Percentiles rank a stretch among this genome's conserved stretches.
phyloP scores from a whole-genome alignment of 148 eudicot species.

The Pharnaceum exiguum region DNA sequence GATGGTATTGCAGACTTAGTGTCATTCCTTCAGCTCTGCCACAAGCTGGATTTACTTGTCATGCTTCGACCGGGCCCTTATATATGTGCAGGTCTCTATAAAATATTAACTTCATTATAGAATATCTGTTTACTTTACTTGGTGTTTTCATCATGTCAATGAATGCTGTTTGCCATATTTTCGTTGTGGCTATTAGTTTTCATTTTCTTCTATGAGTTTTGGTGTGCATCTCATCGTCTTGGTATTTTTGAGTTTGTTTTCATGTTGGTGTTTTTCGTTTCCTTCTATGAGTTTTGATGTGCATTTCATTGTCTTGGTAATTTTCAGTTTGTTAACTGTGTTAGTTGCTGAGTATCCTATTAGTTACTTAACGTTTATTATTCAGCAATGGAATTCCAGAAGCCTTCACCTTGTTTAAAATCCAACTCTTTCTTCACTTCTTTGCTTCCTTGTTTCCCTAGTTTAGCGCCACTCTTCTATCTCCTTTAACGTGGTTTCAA shows the following conservation, averaged over 20 bases:
- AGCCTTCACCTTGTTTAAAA: too few species aligned
- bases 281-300: too few species aligned
- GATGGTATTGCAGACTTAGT: conserved; percentile 77
- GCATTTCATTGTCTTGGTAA: too few species aligned
- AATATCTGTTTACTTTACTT: not conserved
- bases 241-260: not conserved
- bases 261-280: not conserved
- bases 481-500: too few species aligned
- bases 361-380: too few species aligned
- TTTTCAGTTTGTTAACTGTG: too few species aligned
- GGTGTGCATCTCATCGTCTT: not conserved
- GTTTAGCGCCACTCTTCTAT: not conserved
- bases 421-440: not conserved
- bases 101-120: not conserved
- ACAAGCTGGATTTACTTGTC: conserved; percentile 70
- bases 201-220: not conserved
- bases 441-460: not conserved
- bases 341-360: too few species aligned
- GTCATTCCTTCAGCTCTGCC: conserved; percentile 73
- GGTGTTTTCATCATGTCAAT: not conserved
- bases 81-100: conserved; percentile 74
- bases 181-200: too few species aligned
- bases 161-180: not conserved
- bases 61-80: conserved; percentile 98
- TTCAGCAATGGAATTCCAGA: too few species aligned